phyloP scores from a whole-genome alignment of 257 asterid species.

The Penstemon eatonii region DNA sequence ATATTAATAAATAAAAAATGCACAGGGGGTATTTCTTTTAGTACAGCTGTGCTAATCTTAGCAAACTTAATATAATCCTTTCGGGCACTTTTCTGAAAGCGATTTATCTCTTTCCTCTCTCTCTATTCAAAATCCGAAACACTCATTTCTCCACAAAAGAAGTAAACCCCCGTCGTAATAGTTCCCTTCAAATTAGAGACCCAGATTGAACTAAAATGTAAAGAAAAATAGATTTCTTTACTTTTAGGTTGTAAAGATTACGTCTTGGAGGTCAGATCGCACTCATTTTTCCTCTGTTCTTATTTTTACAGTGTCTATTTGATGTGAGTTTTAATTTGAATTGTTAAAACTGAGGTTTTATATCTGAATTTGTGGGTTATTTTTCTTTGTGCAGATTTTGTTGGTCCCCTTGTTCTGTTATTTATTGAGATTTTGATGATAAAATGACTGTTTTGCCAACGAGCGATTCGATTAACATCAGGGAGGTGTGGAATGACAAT shows the following conservation, averaged over 20 bases:
- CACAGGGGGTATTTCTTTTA: no score
- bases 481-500: conserved; percentile 31
- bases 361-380: background rate
- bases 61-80: no score
- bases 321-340: background rate
- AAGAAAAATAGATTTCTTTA: background rate
- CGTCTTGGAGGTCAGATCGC: conserved; percentile 21
- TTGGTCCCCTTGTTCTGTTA: background rate
- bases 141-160: background rate
- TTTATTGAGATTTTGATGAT: background rate
- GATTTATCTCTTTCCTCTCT: no score
- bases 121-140: background rate
- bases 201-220: background rate
- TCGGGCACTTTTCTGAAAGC: no score
- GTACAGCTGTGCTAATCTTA: no score
- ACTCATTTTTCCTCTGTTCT: background rate
- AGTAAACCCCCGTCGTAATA: background rate
- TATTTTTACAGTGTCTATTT: background rate
- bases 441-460: conserved; percentile 20
- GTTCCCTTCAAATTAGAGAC: background rate
- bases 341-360: background rate
- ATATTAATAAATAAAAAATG: no score
- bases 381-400: conserved; percentile 13
- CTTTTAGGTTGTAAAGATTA: background rate
- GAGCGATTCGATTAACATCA: conserved; percentile 20